Base-by-base conservation (phyloP, 108 stramenopile genomes). In the Schizochytrium sp. region DNA sequence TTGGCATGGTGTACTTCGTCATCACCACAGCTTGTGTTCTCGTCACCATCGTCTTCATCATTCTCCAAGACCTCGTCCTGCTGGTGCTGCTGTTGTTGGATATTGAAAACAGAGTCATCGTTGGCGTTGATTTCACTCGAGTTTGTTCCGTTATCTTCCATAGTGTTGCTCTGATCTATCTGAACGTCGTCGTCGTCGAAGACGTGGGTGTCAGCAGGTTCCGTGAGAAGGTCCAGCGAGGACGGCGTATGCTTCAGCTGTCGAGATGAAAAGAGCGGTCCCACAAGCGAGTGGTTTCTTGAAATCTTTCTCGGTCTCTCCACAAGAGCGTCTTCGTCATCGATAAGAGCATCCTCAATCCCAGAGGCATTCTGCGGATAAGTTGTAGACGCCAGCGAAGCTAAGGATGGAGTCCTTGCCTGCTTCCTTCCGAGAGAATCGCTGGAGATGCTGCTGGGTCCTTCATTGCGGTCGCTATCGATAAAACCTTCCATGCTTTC, bases 171-270 rank as follows among this genome's bases (percentile, higher is more conserved):
- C 57, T 58, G 10, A 17, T 58, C 17, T 58, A 15, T 17, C 57
- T 58, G 57, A 58, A 17, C 57, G 12, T 69, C 28, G 64, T 60
- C 59, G 19, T 60, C 42, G 2, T 69, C 64, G 44, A 69, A 69
- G 7, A 69, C 64, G 15, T 69, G 64, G 7, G 64, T 69, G 64
- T 69, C 64, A 44, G 64, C 64, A 7, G 64, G 64, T 15, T 69
- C 64, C 42, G 64, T 69, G 1, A 69, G 8, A 8, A 69, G 64
- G 28, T 69, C 64, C 12, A 69, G 64, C 64, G 64, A 69, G 42
- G 64, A 69, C 12, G 64, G 40, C 2, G 64, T 69, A 44, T 69
- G 64, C 7, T 44, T 8, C 19, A 69, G 64, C 64, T 44, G 12
- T 28, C 28, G 28, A 28, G 28, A 28, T 44, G 64, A 69, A 7